These are phyloP conservation scores for Posidonia australis DNA, from an alignment of 106 monocot species.

Conservation along the genomic window DNA sequence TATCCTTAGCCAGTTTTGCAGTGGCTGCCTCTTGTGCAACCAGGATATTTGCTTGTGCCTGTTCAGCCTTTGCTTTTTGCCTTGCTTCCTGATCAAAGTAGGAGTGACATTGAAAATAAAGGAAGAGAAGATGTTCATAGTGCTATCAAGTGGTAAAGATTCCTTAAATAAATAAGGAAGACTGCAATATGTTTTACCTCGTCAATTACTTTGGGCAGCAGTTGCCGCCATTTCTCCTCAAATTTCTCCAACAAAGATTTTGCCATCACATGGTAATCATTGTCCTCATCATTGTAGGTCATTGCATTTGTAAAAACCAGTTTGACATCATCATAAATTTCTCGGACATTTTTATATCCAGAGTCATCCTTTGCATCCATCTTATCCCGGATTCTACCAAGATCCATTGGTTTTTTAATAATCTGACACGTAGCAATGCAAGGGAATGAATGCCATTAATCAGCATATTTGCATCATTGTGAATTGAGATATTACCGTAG, in stretches of 20 bases:
- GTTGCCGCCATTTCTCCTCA: constrained; percentile 82
- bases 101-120: constrained; percentile 1
- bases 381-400: constrained; percentile 55
- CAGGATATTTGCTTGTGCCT: constrained; percentile 28
- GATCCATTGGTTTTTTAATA: constrained; percentile 94
- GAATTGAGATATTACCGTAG: no score
- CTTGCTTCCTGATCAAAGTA: constrained; percentile 37
- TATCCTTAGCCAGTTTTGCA: constrained; percentile 65
- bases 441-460: neutral
- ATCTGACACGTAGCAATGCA: constrained; percentile 24
- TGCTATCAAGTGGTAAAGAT: neutral
- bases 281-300: constrained; percentile 71
- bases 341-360: constrained; percentile 80
- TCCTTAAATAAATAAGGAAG: neutral
- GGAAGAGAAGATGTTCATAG: neutral
- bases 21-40: constrained; percentile 51
- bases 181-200: constrained; percentile 36
- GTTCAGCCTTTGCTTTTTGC: constrained; percentile 53
- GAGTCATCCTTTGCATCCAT: constrained; percentile 74
- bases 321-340: constrained; percentile 92
- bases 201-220: constrained; percentile 81
- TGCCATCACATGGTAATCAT: constrained; percentile 81
- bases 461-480: neutral
- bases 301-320: constrained; percentile 92
- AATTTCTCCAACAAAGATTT: constrained; percentile 71